A percentile compares a stretch with the other conserved stretches of the same genome.
These are phyloP conservation scores for Tolypocladium amazonense DNA, from an alignment of 2,329 filamentous ascomycete species.

Conservation along the genomic window DNA sequence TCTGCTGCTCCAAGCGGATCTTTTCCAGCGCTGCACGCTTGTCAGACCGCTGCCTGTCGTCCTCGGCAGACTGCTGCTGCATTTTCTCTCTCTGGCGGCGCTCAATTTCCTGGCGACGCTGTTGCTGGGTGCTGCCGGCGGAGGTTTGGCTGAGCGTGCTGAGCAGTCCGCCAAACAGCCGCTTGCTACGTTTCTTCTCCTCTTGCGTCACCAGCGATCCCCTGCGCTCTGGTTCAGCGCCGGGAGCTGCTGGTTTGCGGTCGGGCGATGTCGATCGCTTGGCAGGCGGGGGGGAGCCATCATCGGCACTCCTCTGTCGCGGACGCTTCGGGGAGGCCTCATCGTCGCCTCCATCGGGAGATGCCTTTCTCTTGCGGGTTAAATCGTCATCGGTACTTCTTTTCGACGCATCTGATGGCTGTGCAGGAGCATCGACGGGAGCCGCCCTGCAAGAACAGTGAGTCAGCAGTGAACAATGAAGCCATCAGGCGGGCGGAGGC, in stretches of 20 bases:
- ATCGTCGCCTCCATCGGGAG: slow-evolving; percentile 7
- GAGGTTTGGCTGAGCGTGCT: slow-evolving; percentile 64
- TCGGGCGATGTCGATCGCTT: neutral
- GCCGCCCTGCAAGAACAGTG: neutral
- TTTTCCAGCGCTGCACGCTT: slow-evolving; percentile 51
- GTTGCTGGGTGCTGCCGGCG: slow-evolving; percentile 50
- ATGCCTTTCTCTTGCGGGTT: slow-evolving; percentile 18
- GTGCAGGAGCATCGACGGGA: neutral
- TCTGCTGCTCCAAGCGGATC: slow-evolving; percentile 58
- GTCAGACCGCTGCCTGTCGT: slow-evolving; percentile 55
- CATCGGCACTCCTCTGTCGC: neutral
- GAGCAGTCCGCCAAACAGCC: slow-evolving; percentile 75
- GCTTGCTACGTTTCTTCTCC: slow-evolving; percentile 74
- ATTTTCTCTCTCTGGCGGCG: slow-evolving; percentile 69
- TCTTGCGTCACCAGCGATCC: slow-evolving; percentile 34
- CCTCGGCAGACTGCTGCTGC: slow-evolving; percentile 61
- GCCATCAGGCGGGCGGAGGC: neutral
- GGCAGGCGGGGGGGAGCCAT: neutral
- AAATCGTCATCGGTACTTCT: slow-evolving; percentile 3
- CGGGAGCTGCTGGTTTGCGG: neutral
- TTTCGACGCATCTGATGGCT: neutral
- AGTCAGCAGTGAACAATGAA: neutral
- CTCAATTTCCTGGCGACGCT: slow-evolving; percentile 69
- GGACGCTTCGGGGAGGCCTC: slow-evolving; percentile 14
- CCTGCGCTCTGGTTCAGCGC: neutral